phyloP scores from a whole-genome alignment of 2,329 filamentous ascomycete species.

The Neofusicoccum laricinum region DNA sequence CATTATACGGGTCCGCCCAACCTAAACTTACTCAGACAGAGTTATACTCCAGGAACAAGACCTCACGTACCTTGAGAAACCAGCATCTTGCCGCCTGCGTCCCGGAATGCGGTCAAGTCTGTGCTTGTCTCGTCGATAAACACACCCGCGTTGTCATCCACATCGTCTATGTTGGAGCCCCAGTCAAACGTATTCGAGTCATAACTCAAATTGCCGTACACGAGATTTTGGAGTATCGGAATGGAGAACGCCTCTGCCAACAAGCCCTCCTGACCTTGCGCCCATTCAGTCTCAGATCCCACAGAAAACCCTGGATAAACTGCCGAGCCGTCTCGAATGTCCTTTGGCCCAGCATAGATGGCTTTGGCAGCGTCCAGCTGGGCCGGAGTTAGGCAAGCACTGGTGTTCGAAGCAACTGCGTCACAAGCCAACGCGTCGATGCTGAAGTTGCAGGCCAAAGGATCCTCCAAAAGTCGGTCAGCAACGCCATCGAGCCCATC shows the following conservation, averaged over 20 bases:
- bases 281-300: conserved; percentile 41
- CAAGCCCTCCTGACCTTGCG: conserved; percentile 31
- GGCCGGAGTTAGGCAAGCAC: conserved; percentile 30
- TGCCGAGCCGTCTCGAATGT: conserved; percentile 19
- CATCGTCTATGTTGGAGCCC: conserved; percentile 32
- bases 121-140: conserved; percentile 39
- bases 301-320: conserved; percentile 42
- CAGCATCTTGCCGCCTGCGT: conserved; percentile 36
- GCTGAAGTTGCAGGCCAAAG: conserved; percentile 36
- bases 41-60: background rate
- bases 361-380: conserved; percentile 32
- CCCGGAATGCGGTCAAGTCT: conserved; percentile 30
- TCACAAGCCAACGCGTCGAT: conserved; percentile 31
- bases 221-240: conserved; percentile 43
- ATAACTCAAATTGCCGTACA: conserved; percentile 38
- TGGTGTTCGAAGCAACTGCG: background rate
- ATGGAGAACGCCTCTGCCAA: conserved; percentile 36
- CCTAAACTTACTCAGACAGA: background rate
- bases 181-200: conserved; percentile 37
- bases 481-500: conserved; percentile 39
- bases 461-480: conserved; percentile 41
- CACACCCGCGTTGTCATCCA: conserved; percentile 32
- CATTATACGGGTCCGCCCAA: conserved; percentile 17
- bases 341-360: conserved; percentile 32
- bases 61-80: conserved; percentile 31